Evolutionary conservation across 164 flowering plant genomes (phyloP).

Genomic region (Berberis vulgaris): DNA sequence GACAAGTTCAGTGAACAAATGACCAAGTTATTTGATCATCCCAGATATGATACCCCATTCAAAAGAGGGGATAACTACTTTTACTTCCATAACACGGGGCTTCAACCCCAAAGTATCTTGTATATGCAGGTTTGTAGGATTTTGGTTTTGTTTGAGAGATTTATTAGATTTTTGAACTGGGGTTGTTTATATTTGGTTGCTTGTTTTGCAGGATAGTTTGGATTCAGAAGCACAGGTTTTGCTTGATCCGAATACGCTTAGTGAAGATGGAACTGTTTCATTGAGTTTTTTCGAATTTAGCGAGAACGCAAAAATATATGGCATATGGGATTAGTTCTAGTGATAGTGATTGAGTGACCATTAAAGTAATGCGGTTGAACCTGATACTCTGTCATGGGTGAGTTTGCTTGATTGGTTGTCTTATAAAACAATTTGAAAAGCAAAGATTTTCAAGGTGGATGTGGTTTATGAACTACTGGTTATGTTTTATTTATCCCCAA

Average conservation of each 20-base stretch:
- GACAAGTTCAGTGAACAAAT: slow-evolving; percentile 63
- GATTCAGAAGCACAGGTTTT: slow-evolving; percentile 75
- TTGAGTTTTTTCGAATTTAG: slow-evolving; percentile 45
- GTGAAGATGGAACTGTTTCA: slow-evolving; percentile 94
- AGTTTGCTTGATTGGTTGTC: slow-evolving; percentile 9
- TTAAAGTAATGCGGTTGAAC: slow-evolving; percentile 74
- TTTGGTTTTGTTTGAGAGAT: not conserved
- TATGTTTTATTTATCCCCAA: not conserved
- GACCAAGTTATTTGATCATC: slow-evolving; percentile 69
- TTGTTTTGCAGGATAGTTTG: slow-evolving; percentile 54
- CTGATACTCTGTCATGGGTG: slow-evolving; percentile 81
- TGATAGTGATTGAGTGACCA: slow-evolving; percentile 96
- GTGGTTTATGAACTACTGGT: not conserved
- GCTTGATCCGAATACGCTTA: slow-evolving; percentile 87
- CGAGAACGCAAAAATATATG: slow-evolving; percentile 79
- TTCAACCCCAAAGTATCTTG: slow-evolving; percentile 88
- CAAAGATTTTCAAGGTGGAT: not conserved
- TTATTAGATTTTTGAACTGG: not conserved
- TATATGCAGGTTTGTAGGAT: slow-evolving; percentile 63
- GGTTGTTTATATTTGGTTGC: not conserved
- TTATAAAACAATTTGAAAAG: not conserved
- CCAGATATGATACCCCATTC: slow-evolving; percentile 67
- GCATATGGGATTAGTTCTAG: slow-evolving; percentile 88
- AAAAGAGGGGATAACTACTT: slow-evolving; percentile 69
- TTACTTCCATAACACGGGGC: slow-evolving; percentile 89